Percentiles rank a stretch among this genome's conserved stretches.
Conservation (phyloP, 768 basidiomycete genomes). For the Zangia roseola region DNA sequence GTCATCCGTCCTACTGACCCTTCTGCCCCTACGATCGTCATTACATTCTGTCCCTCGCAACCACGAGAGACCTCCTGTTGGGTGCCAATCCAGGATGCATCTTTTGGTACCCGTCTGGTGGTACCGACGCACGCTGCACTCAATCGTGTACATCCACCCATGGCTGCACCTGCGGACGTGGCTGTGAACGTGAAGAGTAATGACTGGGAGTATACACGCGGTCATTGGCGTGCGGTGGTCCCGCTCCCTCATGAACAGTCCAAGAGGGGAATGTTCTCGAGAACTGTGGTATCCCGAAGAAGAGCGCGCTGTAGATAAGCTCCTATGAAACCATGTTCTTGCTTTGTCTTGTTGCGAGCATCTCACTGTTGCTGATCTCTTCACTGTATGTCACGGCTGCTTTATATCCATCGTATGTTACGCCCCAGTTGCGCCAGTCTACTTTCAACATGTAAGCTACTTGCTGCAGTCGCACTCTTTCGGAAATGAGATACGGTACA, state of each 20-base stretch:
- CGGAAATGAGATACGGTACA: conserved; percentile 15
- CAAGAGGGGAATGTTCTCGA: conserved; percentile 43
- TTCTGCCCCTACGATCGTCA: conserved; percentile 47
- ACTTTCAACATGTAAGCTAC: not conserved
- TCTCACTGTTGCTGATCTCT: not conserved
- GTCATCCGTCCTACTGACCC: conserved; percentile 34
- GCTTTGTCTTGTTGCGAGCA: not conserved
- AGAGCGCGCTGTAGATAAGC: not conserved
- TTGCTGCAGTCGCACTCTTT: conserved; percentile 4
- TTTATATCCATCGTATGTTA: not conserved
- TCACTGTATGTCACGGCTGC: not conserved
- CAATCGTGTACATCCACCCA: conserved; percentile 50
- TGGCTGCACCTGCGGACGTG: conserved; percentile 21
- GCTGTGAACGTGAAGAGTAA: conserved; percentile 29
- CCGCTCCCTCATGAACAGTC: conserved; percentile 49
- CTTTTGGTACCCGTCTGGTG: conserved; percentile 49
- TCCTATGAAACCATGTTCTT: not conserved
- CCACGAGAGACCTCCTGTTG: conserved; percentile 41
- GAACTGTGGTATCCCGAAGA: conserved; percentile 4
- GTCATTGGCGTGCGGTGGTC: conserved; percentile 53
- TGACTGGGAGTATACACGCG: conserved; percentile 48
- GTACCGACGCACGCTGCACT: conserved; percentile 48
- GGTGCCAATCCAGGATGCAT: conserved; percentile 54
- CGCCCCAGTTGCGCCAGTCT: too few species aligned
- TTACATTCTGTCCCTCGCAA: conserved; percentile 46